Evolutionary conservation across 495 filamentous ascomycete genomes (phyloP), one percentile per base, ranked within the genome.

Genomic region (Aspergillus wentii): DNA sequence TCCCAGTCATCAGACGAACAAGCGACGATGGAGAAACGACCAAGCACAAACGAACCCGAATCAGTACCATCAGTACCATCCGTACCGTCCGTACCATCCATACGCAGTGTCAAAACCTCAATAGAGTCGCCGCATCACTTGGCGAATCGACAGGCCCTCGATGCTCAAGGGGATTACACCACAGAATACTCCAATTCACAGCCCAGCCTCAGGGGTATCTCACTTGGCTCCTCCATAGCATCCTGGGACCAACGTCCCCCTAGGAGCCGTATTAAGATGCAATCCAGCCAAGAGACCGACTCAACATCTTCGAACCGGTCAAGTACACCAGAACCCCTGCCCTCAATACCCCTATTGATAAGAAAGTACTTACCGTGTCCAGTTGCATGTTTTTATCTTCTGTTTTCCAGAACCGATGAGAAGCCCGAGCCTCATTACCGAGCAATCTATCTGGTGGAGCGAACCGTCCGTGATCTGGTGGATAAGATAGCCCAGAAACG

Each of bases 331-430:
- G n/a, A n/a, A n/a, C n/a, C n/a, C n/a, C n/a, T n/a, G n/a, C n/a
- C n/a, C 82, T 84, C 25, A 69, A 79, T 79, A 68, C 61, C 75
- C 68, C 45, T 15, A 29, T 9, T 5, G 10, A 6, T 5, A 25
- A 6, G 10, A 22, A 13, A 30, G 38, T 38, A 38, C 27, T 29
- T 10, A 11, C 20, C 16, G 26, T 15, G 5, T 36, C 10, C 68
- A 51, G 75, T 88, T 19, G 88, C 88, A 30, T 91, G 85, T 59
- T 83, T 94, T 58, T 94, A 88, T 56, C 62, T 91, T 30, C 72
- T 74, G 15, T 75, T 74, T 14, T 64, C 65, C 20, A 46, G 74
- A 14, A 49, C 66, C 8, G 62, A 62, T 11, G 66, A 65, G 30
- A 50, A 62, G 9, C 67, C 74, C 5, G 71, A 76, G 27, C 70